Evolutionary conservation across 495 filamentous ascomycete genomes (phyloP), one percentile per base, ranked within the genome.

Genomic region (Xylona heveae): DNA sequence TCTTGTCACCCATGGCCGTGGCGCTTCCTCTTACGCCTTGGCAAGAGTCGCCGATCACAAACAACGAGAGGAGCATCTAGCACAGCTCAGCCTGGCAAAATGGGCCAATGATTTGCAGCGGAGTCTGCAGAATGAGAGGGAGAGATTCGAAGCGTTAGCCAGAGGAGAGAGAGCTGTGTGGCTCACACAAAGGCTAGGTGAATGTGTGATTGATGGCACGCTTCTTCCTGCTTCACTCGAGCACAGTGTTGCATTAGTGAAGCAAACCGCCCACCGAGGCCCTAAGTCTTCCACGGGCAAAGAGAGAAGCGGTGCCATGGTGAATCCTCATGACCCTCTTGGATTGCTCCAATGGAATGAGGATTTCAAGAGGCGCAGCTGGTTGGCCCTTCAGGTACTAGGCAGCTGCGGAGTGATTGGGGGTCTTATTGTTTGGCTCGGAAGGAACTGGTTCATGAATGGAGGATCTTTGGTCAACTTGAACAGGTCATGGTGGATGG

Each of bases 31-130:
- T 12, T 75, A 79, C 42, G 62, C 76, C 3, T 59, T 91, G 33
- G 71, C 81, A 7, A 59, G 71, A 27, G 59, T 85, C 33, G 56
- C 71, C 19, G 72, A 78, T 38, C 68, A 78, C 44, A 71, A 71
- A 2, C 69, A 75, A 31, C 60, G 66, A 19, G 71, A 88, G 49
- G 71, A 84, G 40, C 61, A 58, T 7, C 53, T 78, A n/a, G 75
- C 79, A 3, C 78, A 81, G 43, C 64, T 92, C 16, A 65, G 76
- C 13, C 59, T 94, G 8, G 76, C 75, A 5, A 78, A 83, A 43
- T 97, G 88, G 88, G 85, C 85, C 6, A 63, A 71, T 1, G 81
- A 93, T 44, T 62, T 97, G 0, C 84, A 94, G 45, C 71, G 68
- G 29, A 83, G 77, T 41, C 54, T 92, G 4, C 65, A 74, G 16